Conservation (phyloP, 2,329 filamentous ascomycete species). For the Scopulariopsis brevicaulis region DNA sequence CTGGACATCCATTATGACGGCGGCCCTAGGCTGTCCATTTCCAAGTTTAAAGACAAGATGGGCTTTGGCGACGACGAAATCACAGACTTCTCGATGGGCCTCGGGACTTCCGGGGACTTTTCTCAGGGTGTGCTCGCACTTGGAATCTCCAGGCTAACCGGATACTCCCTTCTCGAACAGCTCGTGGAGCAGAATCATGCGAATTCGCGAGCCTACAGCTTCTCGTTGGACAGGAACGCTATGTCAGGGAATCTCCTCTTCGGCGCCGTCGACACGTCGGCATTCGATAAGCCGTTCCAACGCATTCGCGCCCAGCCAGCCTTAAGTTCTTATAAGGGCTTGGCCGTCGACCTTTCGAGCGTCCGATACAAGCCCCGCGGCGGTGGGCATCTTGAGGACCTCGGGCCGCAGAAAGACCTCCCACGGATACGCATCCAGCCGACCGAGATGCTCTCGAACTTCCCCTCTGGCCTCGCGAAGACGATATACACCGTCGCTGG, state of each 20-base stretch:
- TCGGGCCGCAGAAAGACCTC: conserved; percentile 25
- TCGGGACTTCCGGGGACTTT: conserved; percentile 52
- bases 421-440: conserved; percentile 59
- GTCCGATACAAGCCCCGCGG: conserved; percentile 34
- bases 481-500: conserved; percentile 44
- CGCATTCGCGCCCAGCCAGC: conserved; percentile 50
- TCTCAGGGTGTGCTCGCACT: conserved; percentile 75
- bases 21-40: conserved; percentile 49
- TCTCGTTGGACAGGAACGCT: conserved; percentile 64
- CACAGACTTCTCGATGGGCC: conserved; percentile 54
- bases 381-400: conserved; percentile 34
- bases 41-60: conserved; percentile 70
- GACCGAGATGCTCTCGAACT: conserved; percentile 58
- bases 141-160: conserved; percentile 25
- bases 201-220: conserved; percentile 57
- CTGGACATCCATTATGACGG: conserved; percentile 54
- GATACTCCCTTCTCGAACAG: conserved; percentile 17
- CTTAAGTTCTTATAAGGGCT: conserved; percentile 22
- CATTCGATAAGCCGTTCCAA: conserved; percentile 49
- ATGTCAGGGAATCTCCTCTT: conserved; percentile 60
- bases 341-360: conserved; percentile 30
- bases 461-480: conserved; percentile 48
- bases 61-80: conserved; percentile 43
- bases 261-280: conserved; percentile 59
- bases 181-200: conserved; percentile 51